phyloP scores from a whole-genome alignment of 768 basidiomycete species.

The Collybiopsis luxurians region DNA sequence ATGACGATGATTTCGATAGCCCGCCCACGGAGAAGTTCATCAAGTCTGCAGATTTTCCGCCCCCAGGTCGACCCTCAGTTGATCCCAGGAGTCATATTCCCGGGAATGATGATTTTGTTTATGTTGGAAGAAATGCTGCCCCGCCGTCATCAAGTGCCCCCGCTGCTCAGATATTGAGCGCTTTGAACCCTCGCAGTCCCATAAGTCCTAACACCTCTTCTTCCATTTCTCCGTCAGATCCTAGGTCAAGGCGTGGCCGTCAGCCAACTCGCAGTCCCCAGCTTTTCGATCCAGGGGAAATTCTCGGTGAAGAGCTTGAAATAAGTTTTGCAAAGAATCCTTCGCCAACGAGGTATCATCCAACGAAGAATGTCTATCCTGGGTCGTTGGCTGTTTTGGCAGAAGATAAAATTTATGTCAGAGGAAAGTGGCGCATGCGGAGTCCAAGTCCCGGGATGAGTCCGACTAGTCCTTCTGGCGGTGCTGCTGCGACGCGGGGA shows the following conservation, averaged over 20 bases:
- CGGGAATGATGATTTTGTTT: not conserved
- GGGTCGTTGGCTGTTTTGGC: not conserved
- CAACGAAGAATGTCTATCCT: not conserved
- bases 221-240: not conserved
- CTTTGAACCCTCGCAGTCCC: not conserved
- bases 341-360: slow-evolving; percentile 1
- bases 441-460: slow-evolving; percentile 4
- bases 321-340: slow-evolving; percentile 4
- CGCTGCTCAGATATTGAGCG: not conserved
- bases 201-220: not conserved
- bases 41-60: not conserved
- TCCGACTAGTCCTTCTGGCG: not conserved
- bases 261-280: not conserved
- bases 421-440: slow-evolving; percentile 6
- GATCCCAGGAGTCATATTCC: not conserved
- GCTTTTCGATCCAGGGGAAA: not conserved
- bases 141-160: not conserved
- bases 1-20: slow-evolving; percentile 1
- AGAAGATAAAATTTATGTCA: slow-evolving; percentile 4
- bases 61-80: not conserved
- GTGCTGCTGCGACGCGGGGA: not conserved
- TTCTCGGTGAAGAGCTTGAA: slow-evolving; percentile 1
- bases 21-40: not conserved
- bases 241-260: not conserved
- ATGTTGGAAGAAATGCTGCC: not conserved